A percentile compares a stretch with the other conserved stretches of the same genome.
Conservation (phyloP, 1,284 basidiomycete species). For the Irpex lacteus region DNA sequence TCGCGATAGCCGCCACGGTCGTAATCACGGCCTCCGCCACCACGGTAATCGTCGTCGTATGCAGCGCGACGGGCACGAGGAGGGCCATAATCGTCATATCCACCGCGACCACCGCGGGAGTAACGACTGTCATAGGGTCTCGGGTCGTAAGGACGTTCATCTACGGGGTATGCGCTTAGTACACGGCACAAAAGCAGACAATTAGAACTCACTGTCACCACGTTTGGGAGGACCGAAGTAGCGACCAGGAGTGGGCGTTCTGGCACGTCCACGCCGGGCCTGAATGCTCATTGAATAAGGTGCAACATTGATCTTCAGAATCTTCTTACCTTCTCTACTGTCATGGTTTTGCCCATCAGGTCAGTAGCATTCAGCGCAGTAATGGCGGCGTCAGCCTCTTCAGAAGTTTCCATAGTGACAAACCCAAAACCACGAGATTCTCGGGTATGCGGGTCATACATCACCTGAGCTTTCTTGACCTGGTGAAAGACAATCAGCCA, state of each 20-base stretch:
- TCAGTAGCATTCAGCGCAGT: slow-evolving; percentile 81
- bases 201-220: slow-evolving; percentile 38
- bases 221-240: slow-evolving; percentile 93
- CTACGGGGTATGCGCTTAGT: slow-evolving; percentile 30
- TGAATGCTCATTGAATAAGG: slow-evolving; percentile 29
- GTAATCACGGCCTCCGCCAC: slow-evolving; percentile 34
- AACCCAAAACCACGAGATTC: slow-evolving; percentile 98
- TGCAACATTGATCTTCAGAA: slow-evolving; percentile 3
- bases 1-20: slow-evolving; percentile 31
- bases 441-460: slow-evolving; percentile 95
- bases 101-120: slow-evolving; percentile 42
- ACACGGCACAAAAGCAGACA: slow-evolving; percentile 12
- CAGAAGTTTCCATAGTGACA: slow-evolving; percentile 87
- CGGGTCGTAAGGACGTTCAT: slow-evolving; percentile 77
- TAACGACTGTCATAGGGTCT: slow-evolving; percentile 80
- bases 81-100: slow-evolving; percentile 49
- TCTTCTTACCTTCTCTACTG: slow-evolving; percentile 76
- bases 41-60: slow-evolving; percentile 43
- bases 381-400: slow-evolving; percentile 90
- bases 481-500: slow-evolving; percentile 23
- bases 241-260: slow-evolving; percentile 92
- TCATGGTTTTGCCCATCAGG: slow-evolving; percentile 82
- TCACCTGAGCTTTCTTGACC: slow-evolving; percentile 89
- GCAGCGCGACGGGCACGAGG: slow-evolving; percentile 32
- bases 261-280: slow-evolving; percentile 91